These are phyloP conservation scores for Xylariales sp. DNA, from an alignment of 2,329 filamentous ascomycete species.

Conservation along the genomic window DNA sequence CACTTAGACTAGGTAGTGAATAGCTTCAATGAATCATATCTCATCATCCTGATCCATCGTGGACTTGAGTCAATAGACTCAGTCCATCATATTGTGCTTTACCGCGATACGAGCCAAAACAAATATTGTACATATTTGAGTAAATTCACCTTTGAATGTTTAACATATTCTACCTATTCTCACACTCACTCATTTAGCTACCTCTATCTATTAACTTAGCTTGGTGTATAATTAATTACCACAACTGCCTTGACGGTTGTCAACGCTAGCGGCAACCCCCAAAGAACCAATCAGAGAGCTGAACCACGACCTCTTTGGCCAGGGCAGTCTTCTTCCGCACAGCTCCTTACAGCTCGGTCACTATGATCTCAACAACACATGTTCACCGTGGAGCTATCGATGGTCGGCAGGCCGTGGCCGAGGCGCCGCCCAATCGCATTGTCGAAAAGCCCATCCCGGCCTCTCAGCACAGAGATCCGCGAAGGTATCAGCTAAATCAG, in stretches of 20 bases:
- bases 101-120: not conserved
- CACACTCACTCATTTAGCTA: not conserved
- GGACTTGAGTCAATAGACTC: constrained; percentile 11
- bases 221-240: not conserved
- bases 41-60: constrained; percentile 36
- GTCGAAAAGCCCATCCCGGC: constrained; percentile 74
- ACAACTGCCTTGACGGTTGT: not conserved
- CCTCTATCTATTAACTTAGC: no score
- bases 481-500: constrained; percentile 80
- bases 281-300: constrained; percentile 13
- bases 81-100: not conserved
- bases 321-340: not conserved
- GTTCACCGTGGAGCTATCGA: constrained; percentile 47
- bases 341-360: constrained; percentile 11
- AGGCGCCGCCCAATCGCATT: constrained; percentile 60
- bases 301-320: constrained; percentile 13
- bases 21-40: constrained; percentile 40
- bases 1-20: constrained; percentile 22
- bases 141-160: not conserved
- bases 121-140: constrained; percentile 11
- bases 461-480: constrained; percentile 73
- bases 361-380: constrained; percentile 56
- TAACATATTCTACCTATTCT: no score
- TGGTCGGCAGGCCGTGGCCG: constrained; percentile 60
- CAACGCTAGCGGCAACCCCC: not conserved